Conservation (phyloP, 441 rosid species). For the Manihot esculenta region DNA sequence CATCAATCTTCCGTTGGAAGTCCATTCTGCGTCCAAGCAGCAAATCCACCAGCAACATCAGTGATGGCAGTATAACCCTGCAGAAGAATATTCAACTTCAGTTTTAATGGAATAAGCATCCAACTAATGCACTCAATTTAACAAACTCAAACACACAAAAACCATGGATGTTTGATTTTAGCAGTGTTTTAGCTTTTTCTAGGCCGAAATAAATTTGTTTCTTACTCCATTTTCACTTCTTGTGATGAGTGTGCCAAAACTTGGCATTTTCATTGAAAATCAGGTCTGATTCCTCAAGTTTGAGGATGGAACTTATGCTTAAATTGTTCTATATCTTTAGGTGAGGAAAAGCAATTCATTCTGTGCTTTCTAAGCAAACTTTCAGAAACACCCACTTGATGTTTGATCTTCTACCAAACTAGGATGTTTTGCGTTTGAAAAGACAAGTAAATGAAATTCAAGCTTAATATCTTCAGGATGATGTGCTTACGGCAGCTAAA, state of each 20-base stretch:
- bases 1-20: slow-evolving; percentile 59
- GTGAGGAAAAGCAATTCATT: not conserved
- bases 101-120: not conserved
- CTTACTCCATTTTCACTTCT: no score
- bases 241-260: no score
- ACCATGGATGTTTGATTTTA: no score
- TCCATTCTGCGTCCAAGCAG: slow-evolving; percentile 69
- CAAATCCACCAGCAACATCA: slow-evolving; percentile 81
- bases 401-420: slow-evolving; percentile 17
- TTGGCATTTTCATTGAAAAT: no score
- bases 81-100: slow-evolving; percentile 5
- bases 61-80: slow-evolving; percentile 77
- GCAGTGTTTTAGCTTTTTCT: no score
- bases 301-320: no score
- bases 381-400: slow-evolving; percentile 5
- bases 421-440: not conserved
- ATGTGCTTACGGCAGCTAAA: slow-evolving; percentile 59
- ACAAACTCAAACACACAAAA: no score
- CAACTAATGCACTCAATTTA: no score
- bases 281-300: no score
- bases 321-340: no score
- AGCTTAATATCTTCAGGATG: not conserved
- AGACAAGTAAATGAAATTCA: not conserved
- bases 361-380: slow-evolving; percentile 9
- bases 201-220: no score